Evolutionary conservation across 192 early-diverging fungal genomes (phyloP).

Genomic region (Podila verticillata): DNA sequence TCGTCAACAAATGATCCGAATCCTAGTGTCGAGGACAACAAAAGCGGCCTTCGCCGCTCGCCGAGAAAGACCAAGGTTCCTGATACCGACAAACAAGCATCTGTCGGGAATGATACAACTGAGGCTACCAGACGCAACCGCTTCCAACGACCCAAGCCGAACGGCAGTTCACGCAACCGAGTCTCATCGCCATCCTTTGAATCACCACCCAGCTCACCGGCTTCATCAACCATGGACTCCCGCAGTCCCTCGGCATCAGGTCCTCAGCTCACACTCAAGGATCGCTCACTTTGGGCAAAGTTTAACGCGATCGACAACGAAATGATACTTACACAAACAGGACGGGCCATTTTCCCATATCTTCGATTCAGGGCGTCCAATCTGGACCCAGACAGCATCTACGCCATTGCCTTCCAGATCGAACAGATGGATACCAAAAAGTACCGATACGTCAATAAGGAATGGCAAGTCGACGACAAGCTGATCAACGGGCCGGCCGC

Average conservation of each 20-base stretch:
- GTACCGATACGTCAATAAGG: constrained; percentile 48
- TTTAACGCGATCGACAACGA: constrained; percentile 56
- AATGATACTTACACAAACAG: constrained; percentile 72
- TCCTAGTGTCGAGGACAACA: no score
- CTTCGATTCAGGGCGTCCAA: constrained; percentile 49
- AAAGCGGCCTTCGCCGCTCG: no score
- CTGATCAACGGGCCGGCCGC: background rate
- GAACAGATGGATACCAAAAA: constrained; percentile 39
- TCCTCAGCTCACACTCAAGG: constrained; percentile 7
- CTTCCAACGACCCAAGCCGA: no score
- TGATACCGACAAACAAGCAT: no score
- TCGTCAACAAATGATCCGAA: no score
- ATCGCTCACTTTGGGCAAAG: constrained; percentile 50
- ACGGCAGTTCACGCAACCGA: background rate
- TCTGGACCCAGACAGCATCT: constrained; percentile 53
- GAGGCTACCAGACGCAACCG: no score
- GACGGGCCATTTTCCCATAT: constrained; percentile 66
- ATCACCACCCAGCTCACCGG: background rate
- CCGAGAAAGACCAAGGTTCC: no score
- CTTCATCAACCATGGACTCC: background rate
- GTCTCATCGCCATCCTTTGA: background rate
- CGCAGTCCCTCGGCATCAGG: background rate
- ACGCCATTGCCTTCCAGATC: constrained; percentile 57
- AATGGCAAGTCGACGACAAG: constrained; percentile 36
- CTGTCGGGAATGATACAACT: no score